These are phyloP conservation scores for Colletotrichum somersetense DNA, from an alignment of 2,329 filamentous ascomycete genomes.

Conservation along the genomic window DNA sequence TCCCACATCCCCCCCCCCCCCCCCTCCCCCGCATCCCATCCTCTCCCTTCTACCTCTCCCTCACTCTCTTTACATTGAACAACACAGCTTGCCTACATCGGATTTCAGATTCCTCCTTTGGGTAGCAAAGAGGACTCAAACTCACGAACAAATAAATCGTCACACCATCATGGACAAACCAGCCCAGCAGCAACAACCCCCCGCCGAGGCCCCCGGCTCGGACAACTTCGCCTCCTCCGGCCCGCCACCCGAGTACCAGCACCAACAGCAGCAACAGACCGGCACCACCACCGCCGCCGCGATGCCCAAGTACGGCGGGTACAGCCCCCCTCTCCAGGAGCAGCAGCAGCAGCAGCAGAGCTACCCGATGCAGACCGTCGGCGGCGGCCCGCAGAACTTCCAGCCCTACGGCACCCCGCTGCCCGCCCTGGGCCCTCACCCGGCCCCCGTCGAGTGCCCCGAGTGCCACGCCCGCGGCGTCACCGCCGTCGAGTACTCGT, in stretches of 20 bases:
- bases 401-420: constrained; percentile 42
- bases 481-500: constrained; percentile 42
- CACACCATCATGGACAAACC: constrained; percentile 30
- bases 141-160: not conserved
- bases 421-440: constrained; percentile 41
- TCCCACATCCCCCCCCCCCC: not conserved
- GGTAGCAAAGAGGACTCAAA: not conserved
- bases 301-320: constrained; percentile 36
- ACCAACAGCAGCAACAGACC: constrained; percentile 21
- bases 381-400: constrained; percentile 37
- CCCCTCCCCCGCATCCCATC: too few species aligned
- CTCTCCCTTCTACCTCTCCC: not conserved
- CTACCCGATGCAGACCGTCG: not conserved
- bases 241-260: constrained; percentile 15
- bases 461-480: constrained; percentile 44
- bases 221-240: constrained; percentile 19
- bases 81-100: not conserved
- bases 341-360: constrained; percentile 25
- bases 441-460: constrained; percentile 44
- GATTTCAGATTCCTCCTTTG: not conserved
- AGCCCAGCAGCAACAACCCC: not conserved
- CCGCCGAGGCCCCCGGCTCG: constrained; percentile 9
- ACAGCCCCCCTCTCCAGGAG: constrained; percentile 12
- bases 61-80: not conserved
- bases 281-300: constrained; percentile 10